Evolutionary conservation across 177 flowering plant genomes (phyloP).

Genomic region (Telopea speciosissima): DNA sequence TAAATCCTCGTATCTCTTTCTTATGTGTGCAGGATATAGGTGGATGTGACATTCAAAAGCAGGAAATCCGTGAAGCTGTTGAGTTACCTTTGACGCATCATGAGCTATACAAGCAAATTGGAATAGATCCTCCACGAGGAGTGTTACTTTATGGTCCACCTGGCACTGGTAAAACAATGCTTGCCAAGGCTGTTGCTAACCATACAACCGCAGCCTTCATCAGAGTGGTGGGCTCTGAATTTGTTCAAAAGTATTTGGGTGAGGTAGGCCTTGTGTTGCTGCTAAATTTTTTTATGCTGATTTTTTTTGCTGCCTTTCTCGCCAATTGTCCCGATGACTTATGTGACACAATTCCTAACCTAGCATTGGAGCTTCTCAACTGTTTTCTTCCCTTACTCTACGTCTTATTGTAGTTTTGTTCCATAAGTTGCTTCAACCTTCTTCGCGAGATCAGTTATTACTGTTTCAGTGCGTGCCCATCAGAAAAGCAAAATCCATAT

Average conservation of each 20-base stretch:
- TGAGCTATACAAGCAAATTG: slow-evolving; percentile 91
- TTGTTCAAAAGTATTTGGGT: slow-evolving; percentile 96
- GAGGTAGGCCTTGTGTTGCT: slow-evolving; percentile 45
- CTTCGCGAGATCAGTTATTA: not conserved
- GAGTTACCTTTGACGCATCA: slow-evolving; percentile 95
- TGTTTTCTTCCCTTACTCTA: not conserved
- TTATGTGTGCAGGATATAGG: slow-evolving; percentile 73
- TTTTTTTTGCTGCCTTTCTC: not conserved
- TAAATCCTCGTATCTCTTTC: not conserved
- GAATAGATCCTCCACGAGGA: slow-evolving; percentile 97
- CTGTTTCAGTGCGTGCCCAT: not conserved
- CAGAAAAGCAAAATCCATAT: not conserved
- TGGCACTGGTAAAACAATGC: slow-evolving; percentile 98
- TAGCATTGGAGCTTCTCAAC: not conserved
- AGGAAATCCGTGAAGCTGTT: slow-evolving; percentile 97
- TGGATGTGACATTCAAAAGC: slow-evolving; percentile 97
- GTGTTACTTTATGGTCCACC: slow-evolving; percentile 98
- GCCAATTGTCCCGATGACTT: no score
- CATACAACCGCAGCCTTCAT: slow-evolving; percentile 94
- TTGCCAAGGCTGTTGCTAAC: slow-evolving; percentile 95
- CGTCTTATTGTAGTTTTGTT: no score
- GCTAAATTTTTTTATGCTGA: not conserved
- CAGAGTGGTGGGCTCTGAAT: slow-evolving; percentile 93
- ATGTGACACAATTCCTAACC: no score
- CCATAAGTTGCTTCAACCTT: not conserved